These are phyloP conservation scores for Xylaria cubensis DNA, from an alignment of 495 filamentous ascomycete genomes.

Conservation along the genomic window DNA sequence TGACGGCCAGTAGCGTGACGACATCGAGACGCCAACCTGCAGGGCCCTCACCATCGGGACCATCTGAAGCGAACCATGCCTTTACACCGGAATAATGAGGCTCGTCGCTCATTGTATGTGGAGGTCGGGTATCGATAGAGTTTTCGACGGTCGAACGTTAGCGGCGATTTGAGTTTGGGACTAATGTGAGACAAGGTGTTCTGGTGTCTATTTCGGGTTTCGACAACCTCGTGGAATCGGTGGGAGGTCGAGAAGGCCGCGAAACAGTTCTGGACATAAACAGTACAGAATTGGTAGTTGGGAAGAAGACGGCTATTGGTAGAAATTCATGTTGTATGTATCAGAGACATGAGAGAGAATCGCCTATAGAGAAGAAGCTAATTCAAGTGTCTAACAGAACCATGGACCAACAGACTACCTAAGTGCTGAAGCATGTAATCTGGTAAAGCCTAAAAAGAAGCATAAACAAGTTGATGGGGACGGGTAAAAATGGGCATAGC, in stretches of 20 bases:
- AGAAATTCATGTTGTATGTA: neutral
- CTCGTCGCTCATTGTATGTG: slow-evolving; percentile 26
- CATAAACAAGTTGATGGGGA: neutral
- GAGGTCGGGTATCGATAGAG: slow-evolving; percentile 11
- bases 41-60: slow-evolving; percentile 37
- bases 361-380: neutral
- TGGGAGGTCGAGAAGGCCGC: neutral
- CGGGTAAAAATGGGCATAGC: slow-evolving; percentile 21
- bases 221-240: neutral
- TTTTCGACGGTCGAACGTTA: neutral
- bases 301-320: neutral
- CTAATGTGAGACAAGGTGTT: slow-evolving; percentile 4
- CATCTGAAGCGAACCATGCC: slow-evolving; percentile 49
- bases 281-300: neutral
- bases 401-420: neutral
- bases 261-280: neutral
- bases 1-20: slow-evolving; percentile 67
- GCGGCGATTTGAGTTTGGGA: slow-evolving; percentile 17
- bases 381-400: neutral
- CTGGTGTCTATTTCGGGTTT: neutral
- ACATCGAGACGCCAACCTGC: slow-evolving; percentile 64
- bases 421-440: neutral
- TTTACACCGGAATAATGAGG: slow-evolving; percentile 17
- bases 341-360: neutral
- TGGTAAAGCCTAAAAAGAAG: neutral